Conservation (phyloP, 169 alveolate genomes). For the Perkinsus chesapeaki region DNA sequence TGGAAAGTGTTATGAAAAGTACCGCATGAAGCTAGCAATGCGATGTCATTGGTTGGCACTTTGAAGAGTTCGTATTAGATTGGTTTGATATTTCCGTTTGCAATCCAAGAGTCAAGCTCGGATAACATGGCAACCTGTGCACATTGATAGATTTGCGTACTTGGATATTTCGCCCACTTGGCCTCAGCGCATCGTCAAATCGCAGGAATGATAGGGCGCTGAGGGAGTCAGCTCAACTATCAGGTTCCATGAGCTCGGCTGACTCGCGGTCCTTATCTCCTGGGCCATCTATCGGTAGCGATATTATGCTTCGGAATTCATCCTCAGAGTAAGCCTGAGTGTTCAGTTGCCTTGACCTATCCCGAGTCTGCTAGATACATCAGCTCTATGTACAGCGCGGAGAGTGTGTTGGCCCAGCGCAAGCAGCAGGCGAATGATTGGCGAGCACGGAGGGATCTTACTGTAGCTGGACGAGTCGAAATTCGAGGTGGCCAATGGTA, state of each 20-base stretch:
- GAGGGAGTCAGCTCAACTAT: too few relatives aligned
- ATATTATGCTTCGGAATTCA: neutral
- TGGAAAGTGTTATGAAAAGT: neutral
- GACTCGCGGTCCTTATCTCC: neutral
- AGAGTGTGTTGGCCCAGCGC: neutral
- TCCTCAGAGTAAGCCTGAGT: neutral
- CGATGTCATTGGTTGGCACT: too few relatives aligned
- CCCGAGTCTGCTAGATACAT: neutral
- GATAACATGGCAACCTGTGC: too few relatives aligned
- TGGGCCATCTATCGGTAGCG: neutral
- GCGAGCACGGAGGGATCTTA: neutral
- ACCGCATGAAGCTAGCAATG: too few relatives aligned
- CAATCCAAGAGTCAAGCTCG: too few relatives aligned
- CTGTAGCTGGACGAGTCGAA: neutral
- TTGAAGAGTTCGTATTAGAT: too few relatives aligned
- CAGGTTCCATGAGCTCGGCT: neutral
- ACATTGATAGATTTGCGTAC: too few relatives aligned
- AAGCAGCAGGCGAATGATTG: neutral
- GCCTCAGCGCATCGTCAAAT: too few relatives aligned
- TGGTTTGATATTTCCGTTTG: neutral
- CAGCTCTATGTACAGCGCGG: neutral
- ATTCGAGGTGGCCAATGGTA: neutral
- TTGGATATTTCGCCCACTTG: too few relatives aligned
- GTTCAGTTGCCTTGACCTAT: neutral
- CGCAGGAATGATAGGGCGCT: too few relatives aligned